Evolutionary conservation across 2,329 filamentous ascomycete species (phyloP), one percentile per base, ranked within the genome.

Genomic region (Alternaria atra): DNA sequence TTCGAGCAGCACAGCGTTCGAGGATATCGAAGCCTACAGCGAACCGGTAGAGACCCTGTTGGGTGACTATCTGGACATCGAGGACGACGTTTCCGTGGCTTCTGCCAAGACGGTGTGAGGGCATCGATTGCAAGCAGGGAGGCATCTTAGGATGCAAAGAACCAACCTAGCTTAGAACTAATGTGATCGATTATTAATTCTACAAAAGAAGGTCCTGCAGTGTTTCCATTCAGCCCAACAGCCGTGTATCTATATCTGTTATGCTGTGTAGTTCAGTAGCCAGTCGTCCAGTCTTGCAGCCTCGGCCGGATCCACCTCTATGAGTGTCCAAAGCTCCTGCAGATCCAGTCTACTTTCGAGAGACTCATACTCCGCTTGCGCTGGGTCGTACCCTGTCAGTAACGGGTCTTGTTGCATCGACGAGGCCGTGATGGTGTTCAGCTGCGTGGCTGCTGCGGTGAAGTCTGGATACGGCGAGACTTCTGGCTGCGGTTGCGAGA

Each of bases 11-110:
- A 63, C 48, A 30, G 12, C 52, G n/a, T 64, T 61, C 34, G 34
- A 61, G 40, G 37, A 64, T 25, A 58, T 61, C 7, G 30, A 57
- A 29, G 30, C 37, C 3, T 64, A 64, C 17, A 25, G 35, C n/a
- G 12, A 42, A 56, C 30, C 23, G 2, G 15, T 42, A 8, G 46
- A 17, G 27, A 12, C 13, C 1, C 30, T 39, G 9, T 44, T 35
- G 6, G 12, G 43, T 55, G 1, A n/a, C 25, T 44, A 39, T 44
- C 15, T 42, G 13, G 51, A 55, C 13, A 20, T 20, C 1, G 17
- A 52, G n/a, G 32, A 58, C 15, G 6, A 30, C 9, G 17, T 32
- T 17, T 58, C 25, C 2, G 13, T 58, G 6, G 13, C 3, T 29
- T 58, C 40, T 32, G 10, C 3, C 1, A 29, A 43, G 15, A 58